Evolutionary conservation across 106 monocot genomes (phyloP), one percentile per base, ranked within the genome.

Genomic region (Chionographis japonica): DNA sequence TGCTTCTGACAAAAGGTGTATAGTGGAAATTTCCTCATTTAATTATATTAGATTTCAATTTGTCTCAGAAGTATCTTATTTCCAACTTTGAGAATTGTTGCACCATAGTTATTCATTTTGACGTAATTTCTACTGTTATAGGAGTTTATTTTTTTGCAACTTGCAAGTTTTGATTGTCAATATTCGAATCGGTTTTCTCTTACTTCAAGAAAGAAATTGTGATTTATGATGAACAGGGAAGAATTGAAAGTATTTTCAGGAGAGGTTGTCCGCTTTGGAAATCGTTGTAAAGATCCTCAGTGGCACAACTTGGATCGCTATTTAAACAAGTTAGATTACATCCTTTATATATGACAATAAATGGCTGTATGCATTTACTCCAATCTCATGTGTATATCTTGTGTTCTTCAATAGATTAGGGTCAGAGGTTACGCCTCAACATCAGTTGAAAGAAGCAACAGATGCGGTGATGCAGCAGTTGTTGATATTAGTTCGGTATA

Each of bases 271-370:
- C 85, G 93, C 8, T 93, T 93, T 77, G 93, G 93, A 16, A 89
- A 93, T 72, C 93, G 81, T 43, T 93, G 89, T 67, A 93, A 84
- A 71, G 84, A 93, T 81, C 89, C 85, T 17, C 83, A 89, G 39
- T 93, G 93, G 93, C 93, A 93, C 74, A 93, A 93, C 38, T 71
- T 93, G 61, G 89, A 86, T 19, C 85, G 83, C 50, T 86, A 81
- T 71, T 90, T 90, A 83, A 65, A 83, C 70, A 88, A 83, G 92
- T 92, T 85, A 82, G 18, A 12, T 11, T 46, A 6, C 8, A 46
- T 27, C 46, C 46, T 46, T 46, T 46, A 6, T 46, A 46, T 20
- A 8, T 61, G 18, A 18, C 37, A 17, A 11, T 8, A 60, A 1
- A 37, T 1, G 12, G 42, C 12, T 50, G 13, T 42, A 3, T 40